Evolutionary conservation across 2,329 filamentous ascomycete species (phyloP), one percentile per base, ranked within the genome.

Genomic region (Cyphellophora europaea): DNA sequence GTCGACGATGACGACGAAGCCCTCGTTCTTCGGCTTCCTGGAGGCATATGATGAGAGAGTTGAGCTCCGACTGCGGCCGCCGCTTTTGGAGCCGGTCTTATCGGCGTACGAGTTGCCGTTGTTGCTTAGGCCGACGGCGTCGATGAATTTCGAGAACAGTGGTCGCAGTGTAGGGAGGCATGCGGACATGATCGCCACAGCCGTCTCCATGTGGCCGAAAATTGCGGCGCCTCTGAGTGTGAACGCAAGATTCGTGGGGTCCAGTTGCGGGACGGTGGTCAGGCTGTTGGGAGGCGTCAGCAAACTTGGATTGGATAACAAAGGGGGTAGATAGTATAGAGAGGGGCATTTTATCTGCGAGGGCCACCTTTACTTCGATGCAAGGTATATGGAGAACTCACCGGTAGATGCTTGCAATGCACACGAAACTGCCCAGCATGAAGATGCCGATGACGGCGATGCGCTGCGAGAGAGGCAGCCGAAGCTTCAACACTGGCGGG

Each of bases 181-280:
- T n/a, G 47, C 48, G 5, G 41, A 42, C 12, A 50, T 47, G 6
- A 53, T 41, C 1, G 43, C 42, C 10, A 63, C 61, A 0, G 65
- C 57, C 50, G 66, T 62, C 45, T 71, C 67, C 40, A 70, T 63
- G 4, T 30, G 11, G 11, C 27, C 27, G 15, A 30, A 14, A 10
- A n/a, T n/a, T n/a, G n/a, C n/a, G n/a, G n/a, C n/a, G n/a, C n/a
- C n/a, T n/a, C n/a, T n/a, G n/a, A n/a, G n/a, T n/a, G n/a, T n/a
- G n/a, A n/a, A n/a, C n/a, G n/a, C n/a, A n/a, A n/a, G n/a, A n/a
- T n/a, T n/a, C n/a, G n/a, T n/a, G n/a, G n/a, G n/a, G n/a, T n/a
- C n/a, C n/a, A n/a, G n/a, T n/a, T n/a, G n/a, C n/a, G n/a, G n/a
- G n/a, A n/a, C n/a, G n/a, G n/a, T n/a, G n/a, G n/a, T n/a, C n/a